phyloP scores from a whole-genome alignment of 352 stramenopile species.

The Elongisporangium anandrum region DNA sequence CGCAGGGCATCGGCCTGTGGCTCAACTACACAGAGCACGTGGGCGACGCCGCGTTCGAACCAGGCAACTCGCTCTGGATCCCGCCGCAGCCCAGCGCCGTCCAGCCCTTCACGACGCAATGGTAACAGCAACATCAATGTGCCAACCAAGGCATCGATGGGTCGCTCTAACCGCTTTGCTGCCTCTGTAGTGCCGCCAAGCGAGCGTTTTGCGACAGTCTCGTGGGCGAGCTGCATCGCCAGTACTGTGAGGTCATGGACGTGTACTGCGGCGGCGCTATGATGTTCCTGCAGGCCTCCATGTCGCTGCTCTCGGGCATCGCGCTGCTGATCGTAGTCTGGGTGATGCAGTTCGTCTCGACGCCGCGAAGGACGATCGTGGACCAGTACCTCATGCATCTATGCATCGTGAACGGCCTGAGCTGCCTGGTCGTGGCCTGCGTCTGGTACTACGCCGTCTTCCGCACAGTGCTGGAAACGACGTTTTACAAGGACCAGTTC shows the following conservation, averaged over 20 bases:
- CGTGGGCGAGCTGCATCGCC: constrained; percentile 61
- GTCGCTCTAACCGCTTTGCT: not conserved
- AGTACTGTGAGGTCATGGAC: constrained; percentile 69
- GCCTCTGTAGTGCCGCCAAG: constrained; percentile 16
- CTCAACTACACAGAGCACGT: constrained; percentile 82
- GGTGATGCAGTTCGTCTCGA: constrained; percentile 45
- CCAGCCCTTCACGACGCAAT: constrained; percentile 57
- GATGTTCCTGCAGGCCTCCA: constrained; percentile 47
- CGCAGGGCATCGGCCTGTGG: constrained; percentile 75
- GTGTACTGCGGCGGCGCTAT: constrained; percentile 66
- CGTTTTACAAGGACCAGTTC: constrained; percentile 81
- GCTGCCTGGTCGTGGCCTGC: constrained; percentile 32
- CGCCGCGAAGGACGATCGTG: constrained; percentile 47
- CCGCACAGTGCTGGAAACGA: constrained; percentile 49
- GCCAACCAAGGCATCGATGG: not conserved
- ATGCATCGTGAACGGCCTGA: constrained; percentile 54
- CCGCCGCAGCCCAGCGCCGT: constrained; percentile 52
- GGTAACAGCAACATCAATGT: constrained; percentile 15
- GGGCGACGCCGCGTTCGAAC: constrained; percentile 57
- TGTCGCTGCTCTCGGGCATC: constrained; percentile 45
- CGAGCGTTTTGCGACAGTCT: constrained; percentile 41
- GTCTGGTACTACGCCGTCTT: constrained; percentile 77
- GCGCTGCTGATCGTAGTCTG: constrained; percentile 46
- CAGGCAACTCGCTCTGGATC: constrained; percentile 75
- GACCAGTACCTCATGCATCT: constrained; percentile 73